These are phyloP conservation scores for Fusarium pilosicola DNA, from an alignment of 2,329 filamentous ascomycete genomes.

Conservation along the genomic window DNA sequence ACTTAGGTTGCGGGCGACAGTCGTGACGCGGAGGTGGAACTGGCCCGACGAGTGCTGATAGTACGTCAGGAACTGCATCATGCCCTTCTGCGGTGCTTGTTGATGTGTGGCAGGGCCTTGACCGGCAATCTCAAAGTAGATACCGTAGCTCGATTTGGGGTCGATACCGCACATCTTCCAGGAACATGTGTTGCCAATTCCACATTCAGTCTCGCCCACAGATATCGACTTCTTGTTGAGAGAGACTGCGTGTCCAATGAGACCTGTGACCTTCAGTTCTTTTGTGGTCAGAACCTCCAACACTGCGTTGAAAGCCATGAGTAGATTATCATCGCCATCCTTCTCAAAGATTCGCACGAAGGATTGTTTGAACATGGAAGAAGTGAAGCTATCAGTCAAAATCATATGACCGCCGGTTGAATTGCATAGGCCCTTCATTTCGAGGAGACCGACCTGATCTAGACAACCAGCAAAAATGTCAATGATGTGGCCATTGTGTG, in stretches of 20 bases:
- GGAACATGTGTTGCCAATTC: slow-evolving; percentile 97
- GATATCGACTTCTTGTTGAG: slow-evolving; percentile 98
- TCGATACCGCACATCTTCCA: slow-evolving; percentile 99
- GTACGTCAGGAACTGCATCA: slow-evolving; percentile 98
- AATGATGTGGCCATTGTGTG: slow-evolving; percentile 96
- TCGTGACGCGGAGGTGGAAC: slow-evolving; percentile 95
- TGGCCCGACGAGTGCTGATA: slow-evolving; percentile 98
- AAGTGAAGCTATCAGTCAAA: slow-evolving; percentile 96
- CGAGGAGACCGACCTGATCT: slow-evolving; percentile 94
- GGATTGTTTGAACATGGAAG: slow-evolving; percentile 99
- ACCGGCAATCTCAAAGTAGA: slow-evolving; percentile 97
- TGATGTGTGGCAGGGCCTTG: slow-evolving; percentile 90
- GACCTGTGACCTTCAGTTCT: slow-evolving; percentile 95
- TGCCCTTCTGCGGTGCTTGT: slow-evolving; percentile 87
- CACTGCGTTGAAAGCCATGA: slow-evolving; percentile 98
- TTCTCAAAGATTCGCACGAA: slow-evolving; percentile 98
- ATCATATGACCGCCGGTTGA: slow-evolving; percentile 99
- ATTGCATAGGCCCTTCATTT: slow-evolving; percentile 98
- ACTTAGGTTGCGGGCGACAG: slow-evolving; percentile 88
- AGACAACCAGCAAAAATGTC: slow-evolving; percentile 98
- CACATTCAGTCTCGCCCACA: slow-evolving; percentile 97
- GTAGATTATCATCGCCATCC: slow-evolving; percentile 89
- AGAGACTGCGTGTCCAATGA: slow-evolving; percentile 96
- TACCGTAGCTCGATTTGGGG: slow-evolving; percentile 89
- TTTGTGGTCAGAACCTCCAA: slow-evolving; percentile 97